Conservation (phyloP, 257 asterid genomes). For the Lavandula angustifolia region DNA sequence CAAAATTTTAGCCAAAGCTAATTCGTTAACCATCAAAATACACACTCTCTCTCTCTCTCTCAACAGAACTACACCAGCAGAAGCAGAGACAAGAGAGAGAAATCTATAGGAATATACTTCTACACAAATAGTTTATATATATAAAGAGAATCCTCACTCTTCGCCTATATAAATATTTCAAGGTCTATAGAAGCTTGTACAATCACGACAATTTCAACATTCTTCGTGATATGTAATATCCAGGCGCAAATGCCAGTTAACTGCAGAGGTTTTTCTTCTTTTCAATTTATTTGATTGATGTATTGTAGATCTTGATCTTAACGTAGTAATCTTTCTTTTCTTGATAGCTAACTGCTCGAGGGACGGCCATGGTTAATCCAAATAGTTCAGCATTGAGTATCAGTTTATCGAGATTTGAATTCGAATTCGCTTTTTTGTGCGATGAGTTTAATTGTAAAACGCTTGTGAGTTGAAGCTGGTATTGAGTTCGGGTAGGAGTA, state of each 20-base stretch:
- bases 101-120: slow-evolving; percentile 8
- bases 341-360: slow-evolving; percentile 28
- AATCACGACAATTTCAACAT: slow-evolving; percentile 25
- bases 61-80: slow-evolving; percentile 25
- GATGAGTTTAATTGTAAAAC: slow-evolving; percentile 12
- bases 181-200: slow-evolving; percentile 22
- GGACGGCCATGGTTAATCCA: slow-evolving; percentile 32
- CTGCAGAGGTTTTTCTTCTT: slow-evolving; percentile 19
- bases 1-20: neutral
- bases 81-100: slow-evolving; percentile 33
- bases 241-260: slow-evolving; percentile 28
- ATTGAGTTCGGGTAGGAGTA: slow-evolving; percentile 22
- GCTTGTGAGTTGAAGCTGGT: slow-evolving; percentile 16
- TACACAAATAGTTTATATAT: neutral
- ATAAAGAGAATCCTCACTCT: slow-evolving; percentile 6
- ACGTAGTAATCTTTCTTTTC: slow-evolving; percentile 29
- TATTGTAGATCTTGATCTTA: slow-evolving; percentile 41
- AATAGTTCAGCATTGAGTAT: slow-evolving; percentile 24
- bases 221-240: slow-evolving; percentile 30
- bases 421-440: neutral
- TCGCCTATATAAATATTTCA: slow-evolving; percentile 9
- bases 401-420: slow-evolving; percentile 26
- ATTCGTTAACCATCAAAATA: neutral
- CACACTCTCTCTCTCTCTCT: slow-evolving; percentile 30
- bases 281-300: slow-evolving; percentile 13